Percentiles rank a stretch among this genome's conserved stretches.
phyloP scores from a whole-genome alignment of 345 rosid species.

The Eucalyptus tenuipes region DNA sequence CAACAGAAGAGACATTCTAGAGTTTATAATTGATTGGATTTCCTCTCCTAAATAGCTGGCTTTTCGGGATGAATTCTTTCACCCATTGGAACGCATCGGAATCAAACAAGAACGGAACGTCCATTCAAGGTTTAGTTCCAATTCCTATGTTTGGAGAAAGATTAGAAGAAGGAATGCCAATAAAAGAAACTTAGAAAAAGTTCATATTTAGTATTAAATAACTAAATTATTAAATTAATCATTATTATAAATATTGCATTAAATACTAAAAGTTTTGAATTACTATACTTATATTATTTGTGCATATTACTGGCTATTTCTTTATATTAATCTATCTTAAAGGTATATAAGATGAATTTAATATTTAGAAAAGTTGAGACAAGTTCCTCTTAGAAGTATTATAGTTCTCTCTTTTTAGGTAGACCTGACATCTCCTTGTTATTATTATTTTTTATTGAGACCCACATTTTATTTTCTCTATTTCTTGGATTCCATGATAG shows the following conservation, averaged over 20 bases:
- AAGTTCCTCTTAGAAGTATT: neutral
- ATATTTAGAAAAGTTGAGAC: neutral
- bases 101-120: neutral
- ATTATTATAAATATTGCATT: neutral
- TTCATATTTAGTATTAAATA: neutral
- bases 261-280: neutral
- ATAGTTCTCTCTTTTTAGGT: neutral
- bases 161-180: neutral
- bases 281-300: neutral
- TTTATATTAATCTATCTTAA: neutral
- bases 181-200: neutral
- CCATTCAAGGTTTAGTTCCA: neutral
- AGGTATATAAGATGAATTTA: neutral
- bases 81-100: accelerated
- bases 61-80: too few species aligned
- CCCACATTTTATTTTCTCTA: neutral
- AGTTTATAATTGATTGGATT: too few species aligned
- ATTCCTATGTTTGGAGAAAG: neutral
- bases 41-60: too few species aligned
- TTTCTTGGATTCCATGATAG: neutral
- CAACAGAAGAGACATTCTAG: too few species aligned
- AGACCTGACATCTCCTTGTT: neutral
- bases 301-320: neutral
- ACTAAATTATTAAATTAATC: neutral
- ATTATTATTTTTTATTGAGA: neutral